Percentiles rank a stretch among this genome's conserved stretches.
Evolutionary conservation across 108 stramenopile genomes (phyloP).

Genomic region (Cyclotella baltica): DNA sequence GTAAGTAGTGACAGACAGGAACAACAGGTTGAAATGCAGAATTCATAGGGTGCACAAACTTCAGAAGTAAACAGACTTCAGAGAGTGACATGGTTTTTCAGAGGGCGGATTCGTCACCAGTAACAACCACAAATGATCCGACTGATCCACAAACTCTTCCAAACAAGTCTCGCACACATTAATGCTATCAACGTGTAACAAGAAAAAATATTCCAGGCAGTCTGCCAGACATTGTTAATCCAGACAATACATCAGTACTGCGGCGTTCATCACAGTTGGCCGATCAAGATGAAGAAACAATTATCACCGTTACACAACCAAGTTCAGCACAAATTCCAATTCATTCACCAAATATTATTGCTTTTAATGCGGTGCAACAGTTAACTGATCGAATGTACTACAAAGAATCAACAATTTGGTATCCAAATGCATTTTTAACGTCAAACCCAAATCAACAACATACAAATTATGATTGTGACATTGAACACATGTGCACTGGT

Average conservation of each 20-base stretch:
- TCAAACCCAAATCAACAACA: slow-evolving; percentile 1
- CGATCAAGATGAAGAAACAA: neutral
- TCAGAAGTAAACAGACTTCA: neutral
- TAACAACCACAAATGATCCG: neutral
- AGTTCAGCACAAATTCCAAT: neutral
- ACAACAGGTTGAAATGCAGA: neutral
- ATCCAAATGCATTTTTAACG: neutral
- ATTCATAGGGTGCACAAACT: neutral
- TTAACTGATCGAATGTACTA: neutral
- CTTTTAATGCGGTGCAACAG: neutral
- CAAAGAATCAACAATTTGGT: neutral
- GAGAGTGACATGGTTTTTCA: neutral
- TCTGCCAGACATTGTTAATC: neutral
- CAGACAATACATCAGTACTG: neutral
- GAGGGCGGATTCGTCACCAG: slow-evolving; percentile 4
- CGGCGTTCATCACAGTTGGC: neutral
- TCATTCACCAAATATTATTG: neutral
- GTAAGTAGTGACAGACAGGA: neutral
- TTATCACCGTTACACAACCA: neutral
- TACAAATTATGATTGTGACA: neutral
- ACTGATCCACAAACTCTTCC: neutral
- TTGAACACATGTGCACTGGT: slow-evolving; percentile 1
- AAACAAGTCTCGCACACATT: neutral
- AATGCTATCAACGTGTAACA: neutral
- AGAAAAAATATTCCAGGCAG: neutral